phyloP scores from a whole-genome alignment of 108 stramenopile species.

The Skeletonema marinoi region DNA sequence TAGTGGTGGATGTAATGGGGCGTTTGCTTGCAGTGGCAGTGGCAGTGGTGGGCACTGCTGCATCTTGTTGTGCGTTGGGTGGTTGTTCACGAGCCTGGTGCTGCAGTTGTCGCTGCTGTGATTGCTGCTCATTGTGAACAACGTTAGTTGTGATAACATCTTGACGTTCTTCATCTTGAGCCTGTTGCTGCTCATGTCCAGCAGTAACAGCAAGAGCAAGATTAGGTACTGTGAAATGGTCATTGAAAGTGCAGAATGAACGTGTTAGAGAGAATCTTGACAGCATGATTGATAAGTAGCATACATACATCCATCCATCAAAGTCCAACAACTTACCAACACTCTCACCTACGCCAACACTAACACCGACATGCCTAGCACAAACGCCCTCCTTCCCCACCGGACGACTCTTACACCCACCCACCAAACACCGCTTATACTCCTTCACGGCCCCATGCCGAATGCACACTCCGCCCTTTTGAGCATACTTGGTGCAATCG shows the following conservation, averaged over 20 bases:
- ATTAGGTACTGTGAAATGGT: neutral
- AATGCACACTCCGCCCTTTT: too few relatives aligned
- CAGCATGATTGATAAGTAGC: neutral
- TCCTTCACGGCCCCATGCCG: too few relatives aligned
- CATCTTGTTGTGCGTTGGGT: neutral
- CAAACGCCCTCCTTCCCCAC: neutral
- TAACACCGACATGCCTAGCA: neutral
- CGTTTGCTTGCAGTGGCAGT: too few relatives aligned
- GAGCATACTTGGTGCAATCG: too few relatives aligned
- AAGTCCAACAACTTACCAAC: neutral
- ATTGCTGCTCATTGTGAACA: neutral
- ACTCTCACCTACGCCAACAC: neutral
- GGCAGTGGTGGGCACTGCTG: too few relatives aligned
- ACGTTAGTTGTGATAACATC: neutral
- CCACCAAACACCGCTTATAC: too few relatives aligned
- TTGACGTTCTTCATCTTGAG: neutral
- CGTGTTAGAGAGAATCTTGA: neutral
- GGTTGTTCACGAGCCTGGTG: neutral
- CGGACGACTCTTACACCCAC: neutral
- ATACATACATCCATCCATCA: too few relatives aligned
- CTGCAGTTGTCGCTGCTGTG: too few relatives aligned
- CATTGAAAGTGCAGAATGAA: neutral
- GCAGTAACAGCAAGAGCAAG: neutral
- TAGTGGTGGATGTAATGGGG: too few relatives aligned
- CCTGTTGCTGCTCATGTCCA: neutral